Base-by-base conservation (phyloP, 148 eudicot genomes). In the Polygonum aviculare region DNA sequence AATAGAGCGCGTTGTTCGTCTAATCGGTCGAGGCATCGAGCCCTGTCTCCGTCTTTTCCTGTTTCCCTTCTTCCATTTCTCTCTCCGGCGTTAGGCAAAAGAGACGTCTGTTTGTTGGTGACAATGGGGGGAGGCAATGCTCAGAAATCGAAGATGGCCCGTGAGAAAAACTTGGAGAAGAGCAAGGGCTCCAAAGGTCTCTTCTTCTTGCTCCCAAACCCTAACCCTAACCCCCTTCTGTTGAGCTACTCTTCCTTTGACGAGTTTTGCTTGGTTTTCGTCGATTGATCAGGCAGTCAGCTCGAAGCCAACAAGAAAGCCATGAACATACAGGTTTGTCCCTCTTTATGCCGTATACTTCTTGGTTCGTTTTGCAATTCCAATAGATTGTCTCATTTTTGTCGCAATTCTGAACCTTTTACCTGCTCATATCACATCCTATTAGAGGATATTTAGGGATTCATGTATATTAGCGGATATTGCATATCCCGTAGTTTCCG, bases 231-330 rank as follows among this genome's bases (percentile, higher is more conserved):
- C 12, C 26, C 62, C 19, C 62, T 31, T 31, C 69, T 33, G 16
- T 62, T 11, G 33, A 59, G 21, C 22, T 51, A 12, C 19, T 3
- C 55, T 51, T 51, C 55, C 0, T 51, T 62, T 62, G 39, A 26
- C 38, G 10, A 31, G 2, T 33, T 62, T 31, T 31, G 26, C 12
- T 11, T 15, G 1, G 0, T 44, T n/a, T 26, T 74, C 75, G 73
- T 85, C 39, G 76, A 80, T 31, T 81, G 59, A 75, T 84, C 88
- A 91, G 97, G 97, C 41, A 91, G 97, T 77, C 97, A 92, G 82
- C 87, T 92, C 12, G 93, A 92, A 31, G n/a, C 90, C 16, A 92
- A 92, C 80, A 90, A 92, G 75, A 90, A 92, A 79, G 97, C 97
- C 41, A 85, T 92, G 97, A 75, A 57, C 41, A 91, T 91, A 63